Base-by-base conservation (phyloP, 2,329 filamentous ascomycete genomes). In the Cladosporium colombiae region DNA sequence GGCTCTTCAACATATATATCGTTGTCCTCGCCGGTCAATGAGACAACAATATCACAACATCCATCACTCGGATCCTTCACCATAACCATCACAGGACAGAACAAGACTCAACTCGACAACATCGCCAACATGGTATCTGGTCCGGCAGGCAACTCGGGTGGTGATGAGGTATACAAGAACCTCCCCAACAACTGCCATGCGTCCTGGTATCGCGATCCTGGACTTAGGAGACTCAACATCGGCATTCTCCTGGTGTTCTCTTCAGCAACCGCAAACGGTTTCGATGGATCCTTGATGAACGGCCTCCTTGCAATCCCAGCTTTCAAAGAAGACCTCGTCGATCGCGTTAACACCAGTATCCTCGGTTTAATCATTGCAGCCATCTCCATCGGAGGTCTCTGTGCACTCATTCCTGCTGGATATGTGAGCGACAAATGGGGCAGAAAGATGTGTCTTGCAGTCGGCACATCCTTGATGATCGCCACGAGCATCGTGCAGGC, bases 381-480 rank as follows among this genome's bases (percentile, higher is more conserved):
- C 23, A 66, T 70, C 56, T 67, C 65, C 16, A 65, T 72, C 21
- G 70, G 69, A 33, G 64, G 72, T 67, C 65, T 70, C 52, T 64
- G 66, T 64, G 64, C 66, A 10, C 66, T 71, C 31, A 53, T 71
- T 55, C 68, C 69, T 57, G 68, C 67, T 11, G 67, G 70, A 64
- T 64, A 64, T 55, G 57, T 71, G 11, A 68, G 66, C 65, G 71
- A 73, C 52, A 65, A 61, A 57, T 68, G 65, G 69, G 71, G 40
- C 68, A 62, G 72, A 25, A 72, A 72, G 53, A 71, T 73, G 13
- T 71, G 69, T 58, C 70, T 71, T 33, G 67, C 67, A 16, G 50
- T 77, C 31, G 81, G 82, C 23, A 82, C 81, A 67, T 23, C 78
- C 18, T 73, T 84, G 64, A 65, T 65, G 44, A 53, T 65, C 18